Evolutionary conservation across 768 basidiomycete genomes (phyloP).

Genomic region (Tricholoma flavovirens): DNA sequence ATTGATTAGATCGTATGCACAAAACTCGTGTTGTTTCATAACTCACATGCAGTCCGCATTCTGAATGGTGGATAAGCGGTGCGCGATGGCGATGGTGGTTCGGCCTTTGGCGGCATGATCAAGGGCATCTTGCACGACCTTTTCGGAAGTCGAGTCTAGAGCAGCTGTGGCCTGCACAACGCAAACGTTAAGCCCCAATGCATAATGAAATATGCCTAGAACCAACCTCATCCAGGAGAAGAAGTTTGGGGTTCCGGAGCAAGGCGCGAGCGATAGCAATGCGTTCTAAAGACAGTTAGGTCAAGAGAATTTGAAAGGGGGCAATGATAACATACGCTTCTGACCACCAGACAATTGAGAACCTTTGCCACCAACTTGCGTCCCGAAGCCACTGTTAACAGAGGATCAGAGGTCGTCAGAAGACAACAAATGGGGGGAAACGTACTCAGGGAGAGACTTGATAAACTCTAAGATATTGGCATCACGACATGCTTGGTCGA

Average conservation of each 20-base stretch:
- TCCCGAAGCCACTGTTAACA: slow-evolving; percentile 75
- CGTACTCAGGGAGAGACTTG: slow-evolving; percentile 70
- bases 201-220: too few species aligned
- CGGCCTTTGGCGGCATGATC: slow-evolving; percentile 89
- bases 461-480: slow-evolving; percentile 94
- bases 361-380: slow-evolving; percentile 86
- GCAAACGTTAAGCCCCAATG: too few species aligned
- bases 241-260: slow-evolving; percentile 81
- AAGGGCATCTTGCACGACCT: slow-evolving; percentile 90
- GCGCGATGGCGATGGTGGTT: slow-evolving; percentile 93
- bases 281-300: slow-evolving; percentile 34
- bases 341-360: slow-evolving; percentile 86
- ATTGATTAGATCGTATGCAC: too few species aligned
- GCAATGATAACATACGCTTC: slow-evolving; percentile 65
- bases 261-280: slow-evolving; percentile 88
- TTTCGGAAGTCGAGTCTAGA: slow-evolving; percentile 88
- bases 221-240: slow-evolving; percentile 69
- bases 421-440: too few species aligned
- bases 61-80: slow-evolving; percentile 88
- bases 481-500: slow-evolving; percentile 76
- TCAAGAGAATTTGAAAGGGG: too few species aligned
- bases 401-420: too few species aligned
- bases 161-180: slow-evolving; percentile 69
- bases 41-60: slow-evolving; percentile 83
- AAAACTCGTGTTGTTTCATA: too few species aligned